phyloP scores from a whole-genome alignment of 192 early-diverging fungal species.

The Coemansia sp. region DNA sequence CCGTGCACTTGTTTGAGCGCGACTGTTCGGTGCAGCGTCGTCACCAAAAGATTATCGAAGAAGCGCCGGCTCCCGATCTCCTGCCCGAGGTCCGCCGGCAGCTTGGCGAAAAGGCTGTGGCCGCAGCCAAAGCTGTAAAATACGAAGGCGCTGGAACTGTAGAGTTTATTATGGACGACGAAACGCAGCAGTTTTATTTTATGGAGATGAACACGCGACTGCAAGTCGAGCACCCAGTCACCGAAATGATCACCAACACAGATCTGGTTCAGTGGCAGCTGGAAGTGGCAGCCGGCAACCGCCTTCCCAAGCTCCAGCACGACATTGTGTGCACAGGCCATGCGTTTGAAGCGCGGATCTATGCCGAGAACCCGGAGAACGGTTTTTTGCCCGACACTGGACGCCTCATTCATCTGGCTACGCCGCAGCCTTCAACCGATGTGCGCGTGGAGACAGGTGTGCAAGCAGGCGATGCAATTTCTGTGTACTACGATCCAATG shows the following conservation, averaged over 20 bases:
- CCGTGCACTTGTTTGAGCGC: constrained; percentile 90
- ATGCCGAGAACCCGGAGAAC: constrained; percentile 90
- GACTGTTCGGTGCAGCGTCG: constrained; percentile 94
- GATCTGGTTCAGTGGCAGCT: constrained; percentile 96
- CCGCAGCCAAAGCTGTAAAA: constrained; percentile 87
- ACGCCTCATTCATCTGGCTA: constrained; percentile 72
- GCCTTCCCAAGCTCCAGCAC: constrained; percentile 62
- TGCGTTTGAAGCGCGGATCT: constrained; percentile 97
- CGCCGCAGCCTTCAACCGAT: constrained; percentile 59
- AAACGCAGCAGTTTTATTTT: constrained; percentile 86
- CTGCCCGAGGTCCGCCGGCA: constrained; percentile 66
- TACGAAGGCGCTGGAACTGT: constrained; percentile 96
- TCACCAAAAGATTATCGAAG: constrained; percentile 96
- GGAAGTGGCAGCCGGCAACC: constrained; percentile 90
- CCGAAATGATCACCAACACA: constrained; percentile 92
- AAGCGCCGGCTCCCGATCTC: constrained; percentile 89
- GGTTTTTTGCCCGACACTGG: constrained; percentile 94
- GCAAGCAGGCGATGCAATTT: constrained; percentile 84
- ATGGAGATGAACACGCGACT: constrained; percentile 98
- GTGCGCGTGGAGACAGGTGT: constrained; percentile 94
- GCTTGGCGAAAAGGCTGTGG: constrained; percentile 86
- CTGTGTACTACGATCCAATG: constrained; percentile 94
- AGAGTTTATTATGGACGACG: constrained; percentile 94
- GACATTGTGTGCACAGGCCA: constrained; percentile 76
- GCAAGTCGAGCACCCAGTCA: constrained; percentile 94